phyloP scores from a whole-genome alignment of 2,329 filamentous ascomycete genomes.

The Endothia cerciana region DNA sequence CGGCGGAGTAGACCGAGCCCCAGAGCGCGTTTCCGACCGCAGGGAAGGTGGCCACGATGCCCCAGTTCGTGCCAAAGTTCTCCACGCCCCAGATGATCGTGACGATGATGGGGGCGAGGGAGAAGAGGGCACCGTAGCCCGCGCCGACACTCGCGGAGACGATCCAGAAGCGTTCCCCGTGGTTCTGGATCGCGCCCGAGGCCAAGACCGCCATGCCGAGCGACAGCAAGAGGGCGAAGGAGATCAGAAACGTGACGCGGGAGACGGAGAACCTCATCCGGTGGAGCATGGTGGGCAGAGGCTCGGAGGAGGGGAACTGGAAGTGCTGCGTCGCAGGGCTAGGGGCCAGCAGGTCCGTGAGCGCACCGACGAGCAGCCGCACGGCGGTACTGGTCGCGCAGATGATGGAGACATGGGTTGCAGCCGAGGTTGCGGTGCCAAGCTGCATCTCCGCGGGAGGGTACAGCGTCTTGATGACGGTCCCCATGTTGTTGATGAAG shows the following conservation, averaged over 20 bases:
- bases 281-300: constrained; percentile 39
- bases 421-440: constrained; percentile 60
- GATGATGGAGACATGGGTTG: constrained; percentile 92
- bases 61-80: constrained; percentile 98
- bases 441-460: constrained; percentile 53
- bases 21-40: constrained; percentile 87
- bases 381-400: constrained; percentile 89
- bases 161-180: constrained; percentile 80
- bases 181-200: constrained; percentile 72
- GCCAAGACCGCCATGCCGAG: constrained; percentile 78
- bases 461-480: constrained; percentile 85
- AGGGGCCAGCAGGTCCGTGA: constrained; percentile 85
- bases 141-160: constrained; percentile 84
- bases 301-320: constrained; percentile 46
- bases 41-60: constrained; percentile 89
- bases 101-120: constrained; percentile 86
- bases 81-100: constrained; percentile 98
- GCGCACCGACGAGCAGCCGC: constrained; percentile 83
- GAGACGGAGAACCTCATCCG: constrained; percentile 62
- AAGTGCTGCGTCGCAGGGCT: constrained; percentile 63
- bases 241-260: constrained; percentile 77
- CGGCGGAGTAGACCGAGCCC: constrained; percentile 83
- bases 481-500: constrained; percentile 97
- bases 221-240: constrained; percentile 74
- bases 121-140: constrained; percentile 92